Conservation (phyloP, 495 filamentous ascomycete genomes). For the Clavariopsis aquatica region DNA sequence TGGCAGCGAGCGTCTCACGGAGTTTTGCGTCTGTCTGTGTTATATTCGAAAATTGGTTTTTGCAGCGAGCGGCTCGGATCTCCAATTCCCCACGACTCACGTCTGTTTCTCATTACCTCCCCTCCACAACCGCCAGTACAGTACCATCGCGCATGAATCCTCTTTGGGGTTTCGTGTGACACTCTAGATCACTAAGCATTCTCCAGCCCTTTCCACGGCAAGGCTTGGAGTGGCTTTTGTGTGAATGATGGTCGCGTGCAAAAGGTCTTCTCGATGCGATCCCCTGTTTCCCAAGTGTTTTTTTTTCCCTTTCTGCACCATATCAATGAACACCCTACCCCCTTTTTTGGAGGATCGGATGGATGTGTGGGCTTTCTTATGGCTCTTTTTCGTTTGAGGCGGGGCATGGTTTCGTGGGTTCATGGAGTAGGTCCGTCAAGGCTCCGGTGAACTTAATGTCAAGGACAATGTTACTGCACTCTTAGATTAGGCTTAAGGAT, state of each 20-base stretch:
- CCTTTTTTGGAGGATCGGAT: constrained; percentile 19
- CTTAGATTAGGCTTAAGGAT: constrained; percentile 16
- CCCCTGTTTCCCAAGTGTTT: constrained; percentile 16
- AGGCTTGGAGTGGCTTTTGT: not conserved
- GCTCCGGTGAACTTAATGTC: constrained; percentile 9
- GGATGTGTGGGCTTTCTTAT: constrained; percentile 14
- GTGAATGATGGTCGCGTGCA: too few relatives aligned
- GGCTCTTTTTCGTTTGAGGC: not conserved
- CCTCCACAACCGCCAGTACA: constrained; percentile 1
- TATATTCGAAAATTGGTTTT: constrained; percentile 30
- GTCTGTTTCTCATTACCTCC: constrained; percentile 29
- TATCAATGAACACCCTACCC: constrained; percentile 19
- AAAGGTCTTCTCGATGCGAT: constrained; percentile 8
- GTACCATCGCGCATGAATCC: not conserved
- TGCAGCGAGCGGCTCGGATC: constrained; percentile 32
- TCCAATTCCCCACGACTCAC: constrained; percentile 34
- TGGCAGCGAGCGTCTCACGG: constrained; percentile 32
- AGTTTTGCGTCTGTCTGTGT: constrained; percentile 27
- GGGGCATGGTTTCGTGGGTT: constrained; percentile 1
- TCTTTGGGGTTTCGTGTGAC: constrained; percentile 1
- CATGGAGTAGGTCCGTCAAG: not conserved
- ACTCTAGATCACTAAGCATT: not conserved
- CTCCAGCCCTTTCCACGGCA: not conserved
- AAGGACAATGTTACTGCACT: constrained; percentile 10
- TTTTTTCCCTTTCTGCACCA: constrained; percentile 23